A percentile compares a stretch with the other conserved stretches of the same genome.
phyloP scores from a whole-genome alignment of 257 asterid species.

The Plantago major region DNA sequence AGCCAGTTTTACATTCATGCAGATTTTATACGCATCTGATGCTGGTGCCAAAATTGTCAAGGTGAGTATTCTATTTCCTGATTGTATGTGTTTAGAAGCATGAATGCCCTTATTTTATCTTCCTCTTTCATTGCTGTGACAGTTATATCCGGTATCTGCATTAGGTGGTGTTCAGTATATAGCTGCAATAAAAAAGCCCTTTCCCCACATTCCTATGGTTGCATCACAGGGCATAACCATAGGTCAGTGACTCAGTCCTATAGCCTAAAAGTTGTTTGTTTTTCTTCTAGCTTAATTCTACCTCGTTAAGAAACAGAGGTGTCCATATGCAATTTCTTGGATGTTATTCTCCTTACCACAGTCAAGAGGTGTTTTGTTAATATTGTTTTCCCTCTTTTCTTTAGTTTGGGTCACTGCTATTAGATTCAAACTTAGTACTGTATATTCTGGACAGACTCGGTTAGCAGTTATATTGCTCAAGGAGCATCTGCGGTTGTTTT shows the following conservation, averaged over 20 bases:
- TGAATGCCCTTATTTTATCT: neutral
- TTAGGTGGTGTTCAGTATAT: constrained; percentile 74
- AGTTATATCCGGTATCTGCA: constrained; percentile 79
- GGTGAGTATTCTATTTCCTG: constrained; percentile 29
- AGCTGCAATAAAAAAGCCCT: constrained; percentile 66
- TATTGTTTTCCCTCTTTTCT: neutral
- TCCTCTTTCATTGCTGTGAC: constrained; percentile 17
- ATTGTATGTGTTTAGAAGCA: neutral
- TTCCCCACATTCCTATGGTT: constrained; percentile 69
- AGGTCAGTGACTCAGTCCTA: constrained; percentile 36
- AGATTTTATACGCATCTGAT: constrained; percentile 59
- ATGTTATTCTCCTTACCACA: neutral
- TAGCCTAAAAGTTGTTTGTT: constrained; percentile 10
- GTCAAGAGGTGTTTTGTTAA: neutral
- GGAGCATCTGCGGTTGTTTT: constrained; percentile 81
- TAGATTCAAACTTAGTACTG: neutral
- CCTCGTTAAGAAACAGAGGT: neutral
- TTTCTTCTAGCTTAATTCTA: neutral
- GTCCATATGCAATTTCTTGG: neutral
- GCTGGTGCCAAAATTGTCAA: constrained; percentile 74
- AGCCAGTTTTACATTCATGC: constrained; percentile 23
- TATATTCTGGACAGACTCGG: constrained; percentile 37
- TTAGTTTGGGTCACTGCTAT: neutral
- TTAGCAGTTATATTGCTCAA: constrained; percentile 43
- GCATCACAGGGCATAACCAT: constrained; percentile 84